These are phyloP conservation scores for Chrysoporthe puriensis DNA, from an alignment of 2,329 filamentous ascomycete species.

Conservation along the genomic window DNA sequence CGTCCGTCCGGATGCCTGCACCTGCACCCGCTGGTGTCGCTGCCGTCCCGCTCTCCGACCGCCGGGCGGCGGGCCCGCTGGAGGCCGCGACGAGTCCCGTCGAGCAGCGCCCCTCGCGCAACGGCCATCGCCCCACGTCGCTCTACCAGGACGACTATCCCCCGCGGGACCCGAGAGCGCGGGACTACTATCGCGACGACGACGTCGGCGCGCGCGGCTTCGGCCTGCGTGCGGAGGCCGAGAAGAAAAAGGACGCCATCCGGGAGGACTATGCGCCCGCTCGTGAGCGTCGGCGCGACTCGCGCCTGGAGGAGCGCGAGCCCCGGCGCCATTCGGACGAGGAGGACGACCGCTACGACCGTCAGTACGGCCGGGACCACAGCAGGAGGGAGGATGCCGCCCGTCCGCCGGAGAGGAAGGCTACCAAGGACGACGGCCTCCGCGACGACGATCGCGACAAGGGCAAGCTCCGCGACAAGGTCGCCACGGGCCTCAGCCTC, in stretches of 20 bases:
- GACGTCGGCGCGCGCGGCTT: conserved; percentile 53
- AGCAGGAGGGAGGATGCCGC: conserved; percentile 25
- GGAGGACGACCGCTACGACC: conserved; percentile 32
- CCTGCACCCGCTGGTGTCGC: conserved; percentile 51
- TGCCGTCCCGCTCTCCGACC: conserved; percentile 42
- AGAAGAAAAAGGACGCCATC: conserved; percentile 32
- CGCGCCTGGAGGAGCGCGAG: conserved; percentile 33
- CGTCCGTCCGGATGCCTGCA: conserved; percentile 50
- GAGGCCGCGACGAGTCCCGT: conserved; percentile 42
- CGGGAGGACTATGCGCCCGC: conserved; percentile 41
- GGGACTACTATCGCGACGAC: conserved; percentile 51
- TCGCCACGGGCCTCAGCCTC: conserved; percentile 51
- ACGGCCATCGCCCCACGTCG: conserved; percentile 50
- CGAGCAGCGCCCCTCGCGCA: conserved; percentile 40
- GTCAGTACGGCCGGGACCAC: conserved; percentile 24
- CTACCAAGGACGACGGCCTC: conserved; percentile 33
- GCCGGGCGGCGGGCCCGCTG: conserved; percentile 38
- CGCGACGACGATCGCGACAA: conserved; percentile 44
- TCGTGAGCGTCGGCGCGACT: conserved; percentile 31
- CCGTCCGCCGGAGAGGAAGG: conserved; percentile 31
- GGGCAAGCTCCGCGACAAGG: conserved; percentile 51
- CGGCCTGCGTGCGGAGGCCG: conserved; percentile 51
- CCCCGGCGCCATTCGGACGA: conserved; percentile 36
- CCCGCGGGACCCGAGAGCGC: conserved; percentile 46
- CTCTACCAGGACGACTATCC: conserved; percentile 56